Evolutionary conservation across 2,329 filamentous ascomycete species (phyloP).

Genomic region (Pseudonectria foliicola): DNA sequence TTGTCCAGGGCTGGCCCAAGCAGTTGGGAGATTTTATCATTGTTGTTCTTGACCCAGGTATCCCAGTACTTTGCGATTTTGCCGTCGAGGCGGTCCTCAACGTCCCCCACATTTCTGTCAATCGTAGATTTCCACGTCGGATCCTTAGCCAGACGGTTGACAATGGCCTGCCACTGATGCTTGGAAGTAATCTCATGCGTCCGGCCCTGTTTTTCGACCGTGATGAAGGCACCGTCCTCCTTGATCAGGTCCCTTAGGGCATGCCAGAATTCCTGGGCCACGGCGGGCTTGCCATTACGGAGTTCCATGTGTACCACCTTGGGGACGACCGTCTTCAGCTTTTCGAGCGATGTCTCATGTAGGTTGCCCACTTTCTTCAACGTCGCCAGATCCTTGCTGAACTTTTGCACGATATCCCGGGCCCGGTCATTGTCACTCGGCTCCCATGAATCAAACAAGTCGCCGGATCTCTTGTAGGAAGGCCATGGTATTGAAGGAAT

Average conservation of each 20-base stretch:
- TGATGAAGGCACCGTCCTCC: constrained; percentile 40
- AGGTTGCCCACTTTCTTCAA: constrained; percentile 25
- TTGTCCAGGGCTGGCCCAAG: constrained; percentile 27
- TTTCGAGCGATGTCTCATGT: constrained; percentile 32
- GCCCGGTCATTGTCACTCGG: constrained; percentile 12
- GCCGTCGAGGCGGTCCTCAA: constrained; percentile 20
- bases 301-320: constrained; percentile 48
- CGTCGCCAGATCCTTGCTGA: constrained; percentile 23
- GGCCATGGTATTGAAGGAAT: constrained; percentile 24
- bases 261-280: constrained; percentile 58
- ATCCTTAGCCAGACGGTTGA: constrained; percentile 33
- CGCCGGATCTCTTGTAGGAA: constrained; percentile 13
- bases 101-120: constrained; percentile 17
- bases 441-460: constrained; percentile 10
- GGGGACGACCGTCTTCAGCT: constrained; percentile 46
- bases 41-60: constrained; percentile 45
- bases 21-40: constrained; percentile 28
- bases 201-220: constrained; percentile 33
- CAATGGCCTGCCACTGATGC: constrained; percentile 40
- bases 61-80: constrained; percentile 40
- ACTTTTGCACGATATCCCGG: constrained; percentile 18
- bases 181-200: constrained; percentile 36
- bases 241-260: constrained; percentile 51
- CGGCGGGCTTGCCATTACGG: constrained; percentile 42
- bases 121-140: constrained; percentile 21